Evolutionary conservation across 495 filamentous ascomycete species (phyloP).

Genomic region (Penicillium lagena): DNA sequence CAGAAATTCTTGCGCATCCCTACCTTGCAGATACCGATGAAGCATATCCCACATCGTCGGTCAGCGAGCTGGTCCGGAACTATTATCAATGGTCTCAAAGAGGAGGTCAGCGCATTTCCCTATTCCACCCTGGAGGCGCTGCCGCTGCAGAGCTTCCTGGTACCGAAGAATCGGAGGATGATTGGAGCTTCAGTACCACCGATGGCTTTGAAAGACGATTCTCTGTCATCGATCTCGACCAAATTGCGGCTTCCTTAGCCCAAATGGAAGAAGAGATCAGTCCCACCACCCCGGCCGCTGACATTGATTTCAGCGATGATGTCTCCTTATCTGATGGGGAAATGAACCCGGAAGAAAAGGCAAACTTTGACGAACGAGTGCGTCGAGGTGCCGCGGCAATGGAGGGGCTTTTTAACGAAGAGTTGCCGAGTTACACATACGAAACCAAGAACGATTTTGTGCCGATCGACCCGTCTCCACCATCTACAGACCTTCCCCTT

Average conservation of each 20-base stretch:
- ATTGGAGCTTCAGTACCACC: slow-evolving; percentile 92
- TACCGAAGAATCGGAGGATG: slow-evolving; percentile 45
- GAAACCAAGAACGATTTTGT: slow-evolving; percentile 44
- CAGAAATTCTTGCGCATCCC: slow-evolving; percentile 38
- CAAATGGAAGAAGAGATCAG: slow-evolving; percentile 30
- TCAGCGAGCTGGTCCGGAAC: slow-evolving; percentile 67
- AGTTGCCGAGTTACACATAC: slow-evolving; percentile 40
- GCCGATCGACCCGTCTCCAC: slow-evolving; percentile 26
- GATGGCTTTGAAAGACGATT: slow-evolving; percentile 68
- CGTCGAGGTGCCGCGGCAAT: slow-evolving; percentile 42
- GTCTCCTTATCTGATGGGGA: slow-evolving; percentile 8
- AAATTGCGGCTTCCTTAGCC: slow-evolving; percentile 37
- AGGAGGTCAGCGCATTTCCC: slow-evolving; percentile 75
- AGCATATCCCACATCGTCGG: slow-evolving; percentile 60
- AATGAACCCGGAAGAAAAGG: slow-evolving; percentile 32
- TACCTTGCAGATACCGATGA: slow-evolving; percentile 53
- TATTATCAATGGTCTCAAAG: slow-evolving; percentile 82
- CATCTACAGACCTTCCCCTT: slow-evolving; percentile 41
- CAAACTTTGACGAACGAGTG: slow-evolving; percentile 43
- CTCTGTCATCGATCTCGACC: slow-evolving; percentile 40
- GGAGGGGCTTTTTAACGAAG: slow-evolving; percentile 42
- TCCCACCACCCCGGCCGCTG: slow-evolving; percentile 14
- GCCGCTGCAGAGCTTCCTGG: slow-evolving; percentile 49
- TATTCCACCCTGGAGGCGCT: slow-evolving; percentile 73
- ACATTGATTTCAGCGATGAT: slow-evolving; percentile 20